These are phyloP conservation scores for Cyclaneusma minus DNA, from an alignment of 2,329 filamentous ascomycete genomes.

Conservation along the genomic window DNA sequence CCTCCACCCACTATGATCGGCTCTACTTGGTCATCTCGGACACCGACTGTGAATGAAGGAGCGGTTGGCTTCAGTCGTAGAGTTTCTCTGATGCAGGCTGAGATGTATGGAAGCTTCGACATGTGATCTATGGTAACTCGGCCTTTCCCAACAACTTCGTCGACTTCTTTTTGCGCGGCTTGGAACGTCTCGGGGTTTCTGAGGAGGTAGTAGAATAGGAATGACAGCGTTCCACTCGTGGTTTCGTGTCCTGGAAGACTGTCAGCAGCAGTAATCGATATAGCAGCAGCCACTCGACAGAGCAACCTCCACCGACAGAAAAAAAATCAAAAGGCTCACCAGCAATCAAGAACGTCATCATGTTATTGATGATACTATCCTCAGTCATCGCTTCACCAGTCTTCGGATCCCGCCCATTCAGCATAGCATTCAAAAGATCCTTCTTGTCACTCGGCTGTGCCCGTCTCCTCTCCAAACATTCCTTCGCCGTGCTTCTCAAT, in stretches of 20 bases:
- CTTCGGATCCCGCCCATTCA: slow-evolving; percentile 49
- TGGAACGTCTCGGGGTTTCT: slow-evolving; percentile 30
- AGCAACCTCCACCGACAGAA: no score
- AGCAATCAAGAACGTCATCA: slow-evolving; percentile 58
- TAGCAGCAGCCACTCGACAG: no score
- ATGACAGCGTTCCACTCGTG: slow-evolving; percentile 36
- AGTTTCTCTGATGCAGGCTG: slow-evolving; percentile 50
- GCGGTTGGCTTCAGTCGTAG: slow-evolving; percentile 47
- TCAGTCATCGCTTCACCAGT: slow-evolving; percentile 51
- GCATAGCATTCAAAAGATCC: slow-evolving; percentile 56
- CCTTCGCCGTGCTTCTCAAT: slow-evolving; percentile 36
- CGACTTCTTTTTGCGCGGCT: slow-evolving; percentile 35
- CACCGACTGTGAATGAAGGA: slow-evolving; percentile 35
- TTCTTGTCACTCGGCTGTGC: slow-evolving; percentile 38
- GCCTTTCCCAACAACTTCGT: slow-evolving; percentile 28
- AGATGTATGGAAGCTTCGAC: slow-evolving; percentile 44
- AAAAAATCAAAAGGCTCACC: slow-evolving; percentile 21
- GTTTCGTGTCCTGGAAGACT: slow-evolving; percentile 45
- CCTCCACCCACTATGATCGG: slow-evolving; percentile 30
- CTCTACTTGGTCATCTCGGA: slow-evolving; percentile 30
- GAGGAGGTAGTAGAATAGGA: slow-evolving; percentile 33
- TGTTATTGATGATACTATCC: slow-evolving; percentile 48
- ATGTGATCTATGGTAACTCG: slow-evolving; percentile 30
- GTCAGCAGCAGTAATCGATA: slow-evolving; percentile 2
- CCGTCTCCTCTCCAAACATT: slow-evolving; percentile 44